Conservation (phyloP, 225 moss, liverwort and hornwort genomes). For the Sphagnum tenellum region DNA sequence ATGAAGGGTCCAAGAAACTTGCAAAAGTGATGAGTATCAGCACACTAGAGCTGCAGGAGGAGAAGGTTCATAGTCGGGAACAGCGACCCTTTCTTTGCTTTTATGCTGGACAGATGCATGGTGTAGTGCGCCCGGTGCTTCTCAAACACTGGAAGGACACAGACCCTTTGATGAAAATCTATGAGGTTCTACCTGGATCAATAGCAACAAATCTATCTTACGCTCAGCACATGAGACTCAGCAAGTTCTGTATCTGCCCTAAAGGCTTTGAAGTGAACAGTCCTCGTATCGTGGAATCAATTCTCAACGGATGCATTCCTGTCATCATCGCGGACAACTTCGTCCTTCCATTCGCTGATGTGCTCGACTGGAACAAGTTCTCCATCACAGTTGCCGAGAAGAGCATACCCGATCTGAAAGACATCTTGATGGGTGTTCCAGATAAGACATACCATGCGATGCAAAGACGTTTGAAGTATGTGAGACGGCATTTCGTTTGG, state of each 20-base stretch:
- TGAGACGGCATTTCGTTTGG: constrained; percentile 48
- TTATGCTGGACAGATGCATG: constrained; percentile 92
- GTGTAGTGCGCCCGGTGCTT: constrained; percentile 57
- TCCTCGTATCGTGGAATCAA: constrained; percentile 50
- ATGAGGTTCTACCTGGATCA: constrained; percentile 38
- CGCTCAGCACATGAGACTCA: constrained; percentile 41
- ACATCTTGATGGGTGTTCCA: constrained; percentile 36
- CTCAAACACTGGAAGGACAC: constrained; percentile 61
- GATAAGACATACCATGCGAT: constrained; percentile 30
- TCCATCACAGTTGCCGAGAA: constrained; percentile 42
- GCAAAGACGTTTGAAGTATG: constrained; percentile 36
- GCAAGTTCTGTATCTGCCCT: constrained; percentile 55
- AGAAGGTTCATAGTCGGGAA: constrained; percentile 17
- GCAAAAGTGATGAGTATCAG: constrained; percentile 3
- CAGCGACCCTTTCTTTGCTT: constrained; percentile 46
- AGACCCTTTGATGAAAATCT: constrained; percentile 60
- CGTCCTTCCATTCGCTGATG: constrained; percentile 42
- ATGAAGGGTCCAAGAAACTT: constrained; percentile 17
- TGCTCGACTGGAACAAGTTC: constrained; percentile 51
- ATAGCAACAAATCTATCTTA: constrained; percentile 35
- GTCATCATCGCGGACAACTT: constrained; percentile 51
- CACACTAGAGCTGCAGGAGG: constrained; percentile 7
- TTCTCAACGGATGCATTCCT: constrained; percentile 52
- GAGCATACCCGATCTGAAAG: constrained; percentile 42
- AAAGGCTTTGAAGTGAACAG: constrained; percentile 58